These are phyloP conservation scores for Penicillium sp. DNA, from an alignment of 2,329 filamentous ascomycete species.

Conservation along the genomic window DNA sequence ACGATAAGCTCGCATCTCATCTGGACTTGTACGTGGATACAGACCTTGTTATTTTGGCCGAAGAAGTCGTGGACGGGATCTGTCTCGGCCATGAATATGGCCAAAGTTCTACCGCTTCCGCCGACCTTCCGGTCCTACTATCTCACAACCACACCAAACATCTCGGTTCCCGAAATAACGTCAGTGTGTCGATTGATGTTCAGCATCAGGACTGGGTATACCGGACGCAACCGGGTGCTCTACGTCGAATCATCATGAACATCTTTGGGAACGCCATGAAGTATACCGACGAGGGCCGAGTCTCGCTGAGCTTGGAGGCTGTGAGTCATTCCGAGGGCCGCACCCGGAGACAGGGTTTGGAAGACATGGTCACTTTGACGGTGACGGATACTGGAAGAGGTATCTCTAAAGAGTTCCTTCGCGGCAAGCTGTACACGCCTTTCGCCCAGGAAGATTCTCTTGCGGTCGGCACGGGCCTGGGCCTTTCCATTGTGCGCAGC, in stretches of 20 bases:
- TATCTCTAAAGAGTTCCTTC: constrained; percentile 64
- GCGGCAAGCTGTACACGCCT: constrained; percentile 60
- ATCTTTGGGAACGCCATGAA: constrained; percentile 65
- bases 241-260: constrained; percentile 62
- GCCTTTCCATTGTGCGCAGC: constrained; percentile 64
- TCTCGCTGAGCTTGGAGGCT: constrained; percentile 47
- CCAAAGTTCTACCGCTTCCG: constrained; percentile 29
- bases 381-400: constrained; percentile 67
- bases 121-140: constrained; percentile 27
- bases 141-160: constrained; percentile 11
- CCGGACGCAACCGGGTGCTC: constrained; percentile 56
- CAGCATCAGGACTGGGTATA: constrained; percentile 56
- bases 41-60: constrained; percentile 50
- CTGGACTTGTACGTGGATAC: constrained; percentile 39
- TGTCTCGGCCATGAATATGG: constrained; percentile 51
- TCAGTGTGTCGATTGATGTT: constrained; percentile 57
- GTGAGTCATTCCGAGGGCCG: constrained; percentile 32
- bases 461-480: constrained; percentile 53
- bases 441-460: constrained; percentile 63
- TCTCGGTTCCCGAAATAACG: constrained; percentile 21
- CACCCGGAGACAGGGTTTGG: constrained; percentile 32
- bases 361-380: constrained; percentile 43
- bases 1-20: constrained; percentile 35
- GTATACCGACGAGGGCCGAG: constrained; percentile 57
- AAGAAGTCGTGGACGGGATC: constrained; percentile 59